A percentile compares a stretch with the other conserved stretches of the same genome.
Evolutionary conservation across 768 basidiomycete species (phyloP).

Genomic region (Suillus ampliporus): DNA sequence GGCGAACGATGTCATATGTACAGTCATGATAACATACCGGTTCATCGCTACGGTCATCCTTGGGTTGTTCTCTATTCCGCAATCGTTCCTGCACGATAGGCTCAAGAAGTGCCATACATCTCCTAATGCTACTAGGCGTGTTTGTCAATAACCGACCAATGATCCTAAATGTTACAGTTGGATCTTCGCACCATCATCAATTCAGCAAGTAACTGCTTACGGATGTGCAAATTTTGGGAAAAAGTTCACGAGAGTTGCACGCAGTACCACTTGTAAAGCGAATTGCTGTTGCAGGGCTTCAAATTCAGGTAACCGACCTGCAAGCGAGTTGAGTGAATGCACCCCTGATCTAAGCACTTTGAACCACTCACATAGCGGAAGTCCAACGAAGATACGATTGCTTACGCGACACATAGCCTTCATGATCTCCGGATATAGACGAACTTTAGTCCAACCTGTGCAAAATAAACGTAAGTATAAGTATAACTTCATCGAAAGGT

Average conservation of each 20-base stretch:
- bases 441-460: conserved; percentile 38
- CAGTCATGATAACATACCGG: conserved; percentile 34
- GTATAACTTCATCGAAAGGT: conserved; percentile 18
- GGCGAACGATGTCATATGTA: conserved; percentile 6
- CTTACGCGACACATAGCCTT: conserved; percentile 42
- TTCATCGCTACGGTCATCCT: conserved; percentile 33
- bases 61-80: conserved; percentile 29
- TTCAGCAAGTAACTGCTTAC: conserved; percentile 28
- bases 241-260: conserved; percentile 38
- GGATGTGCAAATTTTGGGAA: conserved; percentile 42
- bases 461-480: conserved; percentile 11
- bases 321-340: conserved; percentile 13
- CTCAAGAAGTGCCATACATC: conserved; percentile 35
- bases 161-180: conserved; percentile 29
- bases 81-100: conserved; percentile 42
- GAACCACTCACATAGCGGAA: conserved; percentile 40
- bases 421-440: conserved; percentile 34
- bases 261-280: conserved; percentile 38
- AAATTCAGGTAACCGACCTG: conserved; percentile 45
- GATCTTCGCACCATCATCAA: conserved; percentile 17
- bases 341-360: background rate
- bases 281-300: conserved; percentile 39
- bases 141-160: conserved; percentile 40
- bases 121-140: conserved; percentile 35
- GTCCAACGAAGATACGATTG: conserved; percentile 49